Percentiles rank a stretch among this genome's conserved stretches.
Evolutionary conservation across 805 yeast genomes (phyloP).

Genomic region (Saccharomycopsis fermentans): DNA sequence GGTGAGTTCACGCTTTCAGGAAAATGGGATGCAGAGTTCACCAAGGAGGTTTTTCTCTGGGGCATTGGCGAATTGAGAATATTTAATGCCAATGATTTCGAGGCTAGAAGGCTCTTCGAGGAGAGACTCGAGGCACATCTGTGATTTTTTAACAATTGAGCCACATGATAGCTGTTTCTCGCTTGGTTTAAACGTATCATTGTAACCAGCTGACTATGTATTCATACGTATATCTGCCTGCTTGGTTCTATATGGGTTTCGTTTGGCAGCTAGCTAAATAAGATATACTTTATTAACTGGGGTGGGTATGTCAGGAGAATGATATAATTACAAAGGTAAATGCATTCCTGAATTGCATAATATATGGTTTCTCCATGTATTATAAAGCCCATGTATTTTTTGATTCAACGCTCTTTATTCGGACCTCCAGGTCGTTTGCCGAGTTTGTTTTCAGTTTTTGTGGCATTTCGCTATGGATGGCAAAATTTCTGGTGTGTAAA

Average conservation of each 20-base stretch:
- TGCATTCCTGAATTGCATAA: not conserved
- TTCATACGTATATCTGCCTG: not conserved
- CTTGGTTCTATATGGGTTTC: no score
- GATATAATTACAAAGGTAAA: no score
- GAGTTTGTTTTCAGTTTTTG: not conserved
- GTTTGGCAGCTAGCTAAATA: no score
- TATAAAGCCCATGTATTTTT: not conserved
- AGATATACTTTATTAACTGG: no score
- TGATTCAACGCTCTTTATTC: not conserved
- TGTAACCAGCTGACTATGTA: not conserved
- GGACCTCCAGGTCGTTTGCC: not conserved
- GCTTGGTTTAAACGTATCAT: not conserved
- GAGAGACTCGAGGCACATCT: not conserved
- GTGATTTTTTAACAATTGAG: not conserved
- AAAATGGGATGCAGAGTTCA: not conserved
- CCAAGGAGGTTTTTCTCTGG: not conserved
- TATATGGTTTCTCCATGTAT: no score
- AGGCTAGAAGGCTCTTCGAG: not conserved
- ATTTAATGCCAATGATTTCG: not conserved
- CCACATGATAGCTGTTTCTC: not conserved
- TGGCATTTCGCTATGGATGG: not conserved
- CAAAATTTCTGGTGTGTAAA: not conserved
- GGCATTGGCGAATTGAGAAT: not conserved
- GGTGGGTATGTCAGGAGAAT: no score
- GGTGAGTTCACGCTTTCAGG: not conserved